phyloP scores from a whole-genome alignment of 179 eudicot genomes.

The Silene vulgaris region DNA sequence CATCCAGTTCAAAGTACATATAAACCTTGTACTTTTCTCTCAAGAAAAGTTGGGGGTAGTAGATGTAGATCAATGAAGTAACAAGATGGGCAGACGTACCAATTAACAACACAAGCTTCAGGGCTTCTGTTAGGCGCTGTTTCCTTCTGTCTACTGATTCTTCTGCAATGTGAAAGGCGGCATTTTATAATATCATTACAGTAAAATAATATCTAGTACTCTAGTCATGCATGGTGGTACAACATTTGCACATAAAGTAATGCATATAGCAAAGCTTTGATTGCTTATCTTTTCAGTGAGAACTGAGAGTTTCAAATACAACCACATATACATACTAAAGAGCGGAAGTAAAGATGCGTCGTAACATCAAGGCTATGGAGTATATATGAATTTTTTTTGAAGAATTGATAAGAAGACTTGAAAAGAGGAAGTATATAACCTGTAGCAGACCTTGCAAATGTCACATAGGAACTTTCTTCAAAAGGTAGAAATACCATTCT shows the following conservation, averaged over 20 bases:
- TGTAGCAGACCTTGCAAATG: conserved; percentile 98
- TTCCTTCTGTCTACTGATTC: conserved; percentile 49
- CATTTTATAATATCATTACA: conserved; percentile 11
- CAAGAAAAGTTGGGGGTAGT: too few species aligned
- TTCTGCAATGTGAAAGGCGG: conserved; percentile 43
- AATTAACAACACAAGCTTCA: conserved; percentile 79
- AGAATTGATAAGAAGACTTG: conserved; percentile 6
- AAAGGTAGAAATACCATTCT: conserved; percentile 93
- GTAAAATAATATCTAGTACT: background rate
- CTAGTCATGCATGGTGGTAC: background rate
- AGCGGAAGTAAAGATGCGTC: background rate
- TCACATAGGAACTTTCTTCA: conserved; percentile 92
- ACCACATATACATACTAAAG: background rate
- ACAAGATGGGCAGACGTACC: conserved; percentile 41
- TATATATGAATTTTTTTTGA: too few species aligned
- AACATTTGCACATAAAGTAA: background rate
- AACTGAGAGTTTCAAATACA: background rate
- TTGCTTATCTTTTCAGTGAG: background rate
- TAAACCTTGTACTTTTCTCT: too few species aligned
- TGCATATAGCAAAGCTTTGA: background rate
- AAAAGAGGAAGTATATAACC: conserved; percentile 47
- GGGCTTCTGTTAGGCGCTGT: conserved; percentile 68
- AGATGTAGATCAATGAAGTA: background rate
- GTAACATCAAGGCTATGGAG: background rate
- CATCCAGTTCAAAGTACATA: background rate